Evolutionary conservation across 768 basidiomycete species (phyloP).

Genomic region (Hericium alpestre): DNA sequence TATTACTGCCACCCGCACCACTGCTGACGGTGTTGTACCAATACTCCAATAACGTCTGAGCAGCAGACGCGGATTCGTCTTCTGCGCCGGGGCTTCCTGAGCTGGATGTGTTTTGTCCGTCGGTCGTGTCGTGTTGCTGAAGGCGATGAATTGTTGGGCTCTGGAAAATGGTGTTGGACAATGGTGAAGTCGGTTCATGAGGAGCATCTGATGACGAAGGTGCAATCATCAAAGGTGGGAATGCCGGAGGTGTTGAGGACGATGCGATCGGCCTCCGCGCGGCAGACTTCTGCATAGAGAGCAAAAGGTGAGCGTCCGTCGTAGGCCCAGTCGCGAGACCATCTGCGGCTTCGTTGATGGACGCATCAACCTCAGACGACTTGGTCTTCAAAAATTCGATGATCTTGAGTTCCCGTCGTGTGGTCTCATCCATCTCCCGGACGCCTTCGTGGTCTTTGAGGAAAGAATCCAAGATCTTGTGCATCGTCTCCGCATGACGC

Average conservation of each 20-base stretch:
- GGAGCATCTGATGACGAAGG: constrained; percentile 6
- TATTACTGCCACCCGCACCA: constrained; percentile 22
- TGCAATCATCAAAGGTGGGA: constrained; percentile 4
- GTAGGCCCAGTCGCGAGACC: background rate
- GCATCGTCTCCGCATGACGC: constrained; percentile 59
- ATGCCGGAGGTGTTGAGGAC: background rate
- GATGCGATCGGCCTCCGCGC: constrained; percentile 14
- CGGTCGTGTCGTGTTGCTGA: constrained; percentile 36
- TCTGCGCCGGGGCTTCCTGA: constrained; percentile 57
- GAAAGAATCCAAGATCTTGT: constrained; percentile 69
- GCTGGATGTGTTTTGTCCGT: constrained; percentile 47
- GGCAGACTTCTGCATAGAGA: constrained; percentile 11
- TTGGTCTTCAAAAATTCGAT: constrained; percentile 73
- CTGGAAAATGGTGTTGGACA: constrained; percentile 22
- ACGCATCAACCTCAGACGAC: constrained; percentile 35
- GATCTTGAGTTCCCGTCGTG: constrained; percentile 70
- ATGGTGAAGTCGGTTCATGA: constrained; percentile 23
- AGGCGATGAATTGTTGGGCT: constrained; percentile 54
- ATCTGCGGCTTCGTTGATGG: constrained; percentile 6
- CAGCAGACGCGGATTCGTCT: constrained; percentile 56
- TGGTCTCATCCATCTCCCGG: constrained; percentile 73
- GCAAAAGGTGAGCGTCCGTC: constrained; percentile 4
- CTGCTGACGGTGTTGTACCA: constrained; percentile 79
- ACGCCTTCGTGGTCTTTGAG: constrained; percentile 50
- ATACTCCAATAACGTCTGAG: constrained; percentile 71